Percentiles rank a stretch among this genome's conserved stretches.
Conservation (phyloP, 306 rosid species). For the Nissolia schottii region DNA sequence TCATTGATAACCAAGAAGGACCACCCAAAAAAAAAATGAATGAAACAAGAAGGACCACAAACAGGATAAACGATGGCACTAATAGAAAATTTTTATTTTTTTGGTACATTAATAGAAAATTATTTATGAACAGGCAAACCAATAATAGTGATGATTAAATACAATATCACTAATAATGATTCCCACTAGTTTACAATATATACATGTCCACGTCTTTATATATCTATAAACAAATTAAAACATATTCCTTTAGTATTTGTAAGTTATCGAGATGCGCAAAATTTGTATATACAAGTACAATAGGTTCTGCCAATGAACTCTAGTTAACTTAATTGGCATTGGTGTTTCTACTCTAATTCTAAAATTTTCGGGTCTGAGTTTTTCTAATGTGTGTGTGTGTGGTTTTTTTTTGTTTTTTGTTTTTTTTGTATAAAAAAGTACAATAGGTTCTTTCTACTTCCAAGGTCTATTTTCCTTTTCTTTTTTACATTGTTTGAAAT, state of each 20-base stretch:
- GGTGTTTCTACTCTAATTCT: no score
- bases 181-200: not conserved
- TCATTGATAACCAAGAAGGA: conserved; percentile 31
- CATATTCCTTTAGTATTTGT: conserved; percentile 8
- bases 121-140: conserved; percentile 7
- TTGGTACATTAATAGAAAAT: conserved; percentile 19
- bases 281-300: not conserved
- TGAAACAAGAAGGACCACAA: conserved; percentile 29
- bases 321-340: no score
- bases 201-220: not conserved
- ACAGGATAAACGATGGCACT: conserved; percentile 13
- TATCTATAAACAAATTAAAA: not conserved
- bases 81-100: no score
- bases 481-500: not conserved
- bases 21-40: conserved; percentile 13
- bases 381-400: no score
- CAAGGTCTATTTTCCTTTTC: not conserved
- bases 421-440: no score
- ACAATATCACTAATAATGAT: conserved; percentile 10
- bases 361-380: no score
- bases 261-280: not conserved
- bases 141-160: conserved; percentile 22
- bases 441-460: not conserved
- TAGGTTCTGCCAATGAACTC: no score
- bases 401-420: no score